These are phyloP conservation scores for Ophiostoma quercus DNA, from an alignment of 2,329 filamentous ascomycete species.

Conservation along the genomic window DNA sequence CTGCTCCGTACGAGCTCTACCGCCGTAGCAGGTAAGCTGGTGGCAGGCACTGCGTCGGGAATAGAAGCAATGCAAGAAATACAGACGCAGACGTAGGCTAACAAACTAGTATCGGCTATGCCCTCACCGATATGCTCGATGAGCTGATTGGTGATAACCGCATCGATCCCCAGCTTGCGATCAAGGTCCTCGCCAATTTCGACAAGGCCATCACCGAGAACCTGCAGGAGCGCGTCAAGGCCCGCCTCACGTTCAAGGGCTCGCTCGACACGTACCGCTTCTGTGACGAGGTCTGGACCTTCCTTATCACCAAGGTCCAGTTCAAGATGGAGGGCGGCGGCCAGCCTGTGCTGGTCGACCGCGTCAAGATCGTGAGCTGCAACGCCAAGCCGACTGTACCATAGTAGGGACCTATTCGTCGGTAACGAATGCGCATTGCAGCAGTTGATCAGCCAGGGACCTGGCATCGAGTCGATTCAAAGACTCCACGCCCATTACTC, in stretches of 20 bases:
- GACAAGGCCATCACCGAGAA: constrained; percentile 90
- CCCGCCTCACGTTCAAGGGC: constrained; percentile 92
- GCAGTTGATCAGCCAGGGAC: too few species aligned
- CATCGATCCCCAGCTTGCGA: constrained; percentile 95
- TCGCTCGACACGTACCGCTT: constrained; percentile 98
- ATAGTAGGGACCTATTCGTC: neutral
- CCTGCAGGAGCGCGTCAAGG: constrained; percentile 85
- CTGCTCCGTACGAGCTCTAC: constrained; percentile 81
- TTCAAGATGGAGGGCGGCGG: constrained; percentile 89
- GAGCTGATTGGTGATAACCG: constrained; percentile 89
- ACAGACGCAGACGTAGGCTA: neutral
- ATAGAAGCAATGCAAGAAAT: neutral
- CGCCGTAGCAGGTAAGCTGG: constrained; percentile 85
- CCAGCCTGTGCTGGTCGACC: constrained; percentile 67
- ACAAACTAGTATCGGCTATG: constrained; percentile 70
- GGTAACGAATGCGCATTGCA: too few species aligned
- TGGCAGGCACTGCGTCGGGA: neutral
- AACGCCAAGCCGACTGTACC: constrained; percentile 64
- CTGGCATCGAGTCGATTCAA: neutral
- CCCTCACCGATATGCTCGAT: constrained; percentile 94
- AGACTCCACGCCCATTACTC: too few species aligned
- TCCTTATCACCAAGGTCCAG: constrained; percentile 96
- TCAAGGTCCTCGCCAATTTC: constrained; percentile 96
- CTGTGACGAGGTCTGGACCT: constrained; percentile 99
- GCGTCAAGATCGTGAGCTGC: constrained; percentile 97